Base-by-base conservation (phyloP, 768 basidiomycete genomes). In the Lentinula sp. region DNA sequence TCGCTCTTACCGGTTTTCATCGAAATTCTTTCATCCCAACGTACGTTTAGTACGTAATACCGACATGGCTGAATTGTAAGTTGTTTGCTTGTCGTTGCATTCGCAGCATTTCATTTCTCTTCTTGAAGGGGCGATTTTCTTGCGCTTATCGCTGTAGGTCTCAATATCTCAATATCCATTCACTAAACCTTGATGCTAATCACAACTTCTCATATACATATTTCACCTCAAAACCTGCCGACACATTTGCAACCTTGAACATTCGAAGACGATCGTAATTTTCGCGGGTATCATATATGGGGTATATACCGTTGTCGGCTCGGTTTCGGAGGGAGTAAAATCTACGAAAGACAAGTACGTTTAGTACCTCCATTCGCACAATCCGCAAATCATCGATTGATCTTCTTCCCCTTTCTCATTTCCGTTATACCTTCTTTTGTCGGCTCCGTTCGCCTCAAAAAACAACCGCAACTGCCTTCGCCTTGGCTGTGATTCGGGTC, bases 271-370 rank as follows among this genome's bases (percentile, higher is more conserved):
- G 0, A 63, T 83, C 3, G 65, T 73, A 15, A 61, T 85, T 15
- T 73, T 83, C 61, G 76, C 79, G 35, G 84, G 78, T 0, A 65
- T 77, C 39, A 69, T 85, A 23, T 73, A 81, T 42, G 80, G 73
- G 4, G 65, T 81, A 15, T 45, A 83, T 6, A 73, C 70, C 56
- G 66, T 76, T 20, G 68, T 71, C 1, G 71, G 73, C 50, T 67
- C 71, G 28, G 68, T 85, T 42, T 77, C 80, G 1, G 67, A 78
- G 9, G 72, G 77, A 1, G 66, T 82, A 23, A 70, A 79, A 57
- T 75, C 79, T 1, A 83, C 84, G 0, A 86, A 84, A 71, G 76
- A 82, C 57, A 78, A 76, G 87, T 86, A 66, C 63, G 83, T 79
- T 16, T 53, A 49, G 32, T 28, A 28, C 28, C 41, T 54, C 16